These are phyloP conservation scores for Primulina tabacum DNA, from an alignment of 257 asterid species.

Conservation along the genomic window DNA sequence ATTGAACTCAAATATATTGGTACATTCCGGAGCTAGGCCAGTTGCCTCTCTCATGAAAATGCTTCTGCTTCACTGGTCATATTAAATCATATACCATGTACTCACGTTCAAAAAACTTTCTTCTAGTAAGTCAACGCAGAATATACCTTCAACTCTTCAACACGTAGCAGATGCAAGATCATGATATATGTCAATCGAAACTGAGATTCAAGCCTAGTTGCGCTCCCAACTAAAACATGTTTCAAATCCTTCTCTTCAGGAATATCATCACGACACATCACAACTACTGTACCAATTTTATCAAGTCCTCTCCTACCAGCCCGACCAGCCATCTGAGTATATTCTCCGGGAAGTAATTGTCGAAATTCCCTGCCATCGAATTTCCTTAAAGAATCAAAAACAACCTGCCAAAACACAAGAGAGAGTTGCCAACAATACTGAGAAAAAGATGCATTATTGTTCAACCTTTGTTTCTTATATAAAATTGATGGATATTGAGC, in stretches of 20 bases:
- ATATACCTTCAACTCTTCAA: conserved; percentile 91
- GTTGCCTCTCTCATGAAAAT: conserved; percentile 15
- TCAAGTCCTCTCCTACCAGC: conserved; percentile 99
- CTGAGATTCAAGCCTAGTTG: conserved; percentile 90
- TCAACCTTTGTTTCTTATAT: conserved; percentile 18
- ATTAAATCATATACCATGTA: conserved; percentile 19
- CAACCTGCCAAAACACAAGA: conserved; percentile 63
- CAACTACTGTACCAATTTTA: conserved; percentile 86
- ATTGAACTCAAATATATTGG: neutral
- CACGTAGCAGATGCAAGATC: conserved; percentile 98
- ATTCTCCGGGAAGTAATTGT: conserved; percentile 92
- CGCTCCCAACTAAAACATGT: conserved; percentile 83
- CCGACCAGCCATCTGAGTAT: conserved; percentile 99
- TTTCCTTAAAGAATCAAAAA: conserved; percentile 85
- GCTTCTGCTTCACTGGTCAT: conserved; percentile 8
- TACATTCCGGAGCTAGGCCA: conserved; percentile 2
- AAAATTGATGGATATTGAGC: conserved; percentile 1
- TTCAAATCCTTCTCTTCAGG: conserved; percentile 78
- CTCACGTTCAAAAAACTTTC: conserved; percentile 6
- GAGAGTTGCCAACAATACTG: conserved; percentile 17
- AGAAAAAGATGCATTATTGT: conserved; percentile 15
- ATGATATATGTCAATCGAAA: conserved; percentile 95
- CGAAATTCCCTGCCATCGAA: conserved; percentile 94
- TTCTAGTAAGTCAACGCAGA: conserved; percentile 24
- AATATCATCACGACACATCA: conserved; percentile 91